Percentiles rank a stretch among this genome's conserved stretches.
Evolutionary conservation across 2,329 filamentous ascomycete species (phyloP).

Genomic region (Aspergillus brunneoviolaceus): DNA sequence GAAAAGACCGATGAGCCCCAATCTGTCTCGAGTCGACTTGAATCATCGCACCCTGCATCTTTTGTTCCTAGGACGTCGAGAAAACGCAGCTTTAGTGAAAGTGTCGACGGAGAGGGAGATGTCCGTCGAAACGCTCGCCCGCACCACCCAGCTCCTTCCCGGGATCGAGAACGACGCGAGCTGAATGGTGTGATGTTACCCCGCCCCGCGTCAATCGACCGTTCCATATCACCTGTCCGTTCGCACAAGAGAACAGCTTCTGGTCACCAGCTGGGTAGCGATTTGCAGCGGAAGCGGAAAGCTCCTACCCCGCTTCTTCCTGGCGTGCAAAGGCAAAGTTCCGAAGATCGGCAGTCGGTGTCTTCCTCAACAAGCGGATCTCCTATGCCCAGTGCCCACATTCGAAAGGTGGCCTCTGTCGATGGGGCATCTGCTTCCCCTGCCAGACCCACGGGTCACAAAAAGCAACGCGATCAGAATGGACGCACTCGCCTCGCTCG

Average conservation of each 20-base stretch:
- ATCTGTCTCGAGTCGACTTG: conserved; percentile 24
- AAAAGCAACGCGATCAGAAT: conserved; percentile 87
- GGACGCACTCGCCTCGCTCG: conserved; percentile 88
- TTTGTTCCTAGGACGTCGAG: conserved; percentile 24
- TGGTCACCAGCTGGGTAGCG: conserved; percentile 30
- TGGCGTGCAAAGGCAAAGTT: conserved; percentile 44
- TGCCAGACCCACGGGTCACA: conserved; percentile 65
- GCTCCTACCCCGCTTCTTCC: conserved; percentile 42
- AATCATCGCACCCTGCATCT: conserved; percentile 15
- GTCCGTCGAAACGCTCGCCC: conserved; percentile 26
- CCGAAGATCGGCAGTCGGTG: conserved; percentile 47
- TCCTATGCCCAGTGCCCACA: conserved; percentile 40
- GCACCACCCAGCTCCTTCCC: conserved; percentile 17
- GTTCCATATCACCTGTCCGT: conserved; percentile 38
- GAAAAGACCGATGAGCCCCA: conserved; percentile 36
- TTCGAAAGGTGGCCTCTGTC: conserved; percentile 43
- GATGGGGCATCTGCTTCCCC: conserved; percentile 59
- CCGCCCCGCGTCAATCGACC: conserved; percentile 32
- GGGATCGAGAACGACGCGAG: conserved; percentile 28
- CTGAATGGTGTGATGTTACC: conserved; percentile 28
- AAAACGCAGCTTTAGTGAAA: conserved; percentile 42
- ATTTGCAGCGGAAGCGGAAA: conserved; percentile 35
- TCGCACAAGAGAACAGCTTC: conserved; percentile 40
- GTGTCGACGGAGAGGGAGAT: conserved; percentile 31
- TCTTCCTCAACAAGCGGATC: conserved; percentile 48